Conservation (phyloP, 148 eudicot genomes). For the Drosera capensis region DNA sequence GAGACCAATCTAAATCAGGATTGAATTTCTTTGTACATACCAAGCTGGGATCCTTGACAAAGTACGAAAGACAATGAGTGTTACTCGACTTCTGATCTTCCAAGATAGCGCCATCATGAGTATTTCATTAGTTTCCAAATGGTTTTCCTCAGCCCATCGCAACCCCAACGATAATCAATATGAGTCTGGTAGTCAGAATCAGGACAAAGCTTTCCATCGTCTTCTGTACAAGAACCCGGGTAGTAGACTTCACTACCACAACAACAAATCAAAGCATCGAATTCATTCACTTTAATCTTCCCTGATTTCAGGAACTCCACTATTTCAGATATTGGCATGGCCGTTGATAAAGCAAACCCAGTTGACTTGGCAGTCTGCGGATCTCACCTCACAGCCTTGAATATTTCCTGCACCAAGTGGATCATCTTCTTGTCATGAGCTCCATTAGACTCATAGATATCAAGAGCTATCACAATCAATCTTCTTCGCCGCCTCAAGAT, state of each 20-base stretch:
- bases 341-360: conserved; percentile 51
- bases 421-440: conserved; percentile 49
- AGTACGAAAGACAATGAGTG: conserved; percentile 48
- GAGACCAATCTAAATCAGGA: background rate
- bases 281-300: conserved; percentile 40
- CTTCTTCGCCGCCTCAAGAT: conserved; percentile 39
- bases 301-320: conserved; percentile 31
- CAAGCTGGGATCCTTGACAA: conserved; percentile 42
- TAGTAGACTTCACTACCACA: conserved; percentile 69
- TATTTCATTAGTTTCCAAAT: conserved; percentile 40
- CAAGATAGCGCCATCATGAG: conserved; percentile 23
- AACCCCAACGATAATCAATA: conserved; percentile 70
- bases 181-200: conserved; percentile 51
- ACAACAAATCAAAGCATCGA: conserved; percentile 64
- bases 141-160: conserved; percentile 46
- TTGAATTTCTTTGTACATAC: conserved; percentile 8
- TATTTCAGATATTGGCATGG: conserved; percentile 46
- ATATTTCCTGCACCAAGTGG: conserved; percentile 31
- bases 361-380: conserved; percentile 32
- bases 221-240: conserved; percentile 37
- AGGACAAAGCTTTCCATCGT: conserved; percentile 29
- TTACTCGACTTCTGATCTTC: conserved; percentile 45
- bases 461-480: conserved; percentile 48
- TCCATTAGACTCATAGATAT: conserved; percentile 48
- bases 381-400: conserved; percentile 37